A percentile compares a stretch with the other conserved stretches of the same genome.
phyloP scores from a whole-genome alignment of 805 yeast species.

The Wickerhamomyces xylosicus region DNA sequence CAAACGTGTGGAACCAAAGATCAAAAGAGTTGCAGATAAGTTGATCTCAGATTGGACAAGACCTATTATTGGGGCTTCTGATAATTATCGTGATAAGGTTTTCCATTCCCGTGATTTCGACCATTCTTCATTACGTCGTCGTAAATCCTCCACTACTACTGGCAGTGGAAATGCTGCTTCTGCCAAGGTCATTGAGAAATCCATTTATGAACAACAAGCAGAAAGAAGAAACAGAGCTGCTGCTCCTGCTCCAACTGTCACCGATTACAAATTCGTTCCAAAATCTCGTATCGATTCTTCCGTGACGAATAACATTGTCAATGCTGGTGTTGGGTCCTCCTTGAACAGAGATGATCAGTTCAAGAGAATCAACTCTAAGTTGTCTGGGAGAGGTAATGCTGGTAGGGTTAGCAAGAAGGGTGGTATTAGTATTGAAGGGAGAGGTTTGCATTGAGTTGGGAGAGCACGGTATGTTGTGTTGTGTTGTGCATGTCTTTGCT shows the following conservation, averaged over 20 bases:
- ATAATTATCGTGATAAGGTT: conserved; percentile 82
- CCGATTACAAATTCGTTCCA: conserved; percentile 89
- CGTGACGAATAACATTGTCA: conserved; percentile 23
- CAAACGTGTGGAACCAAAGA: conserved; percentile 75
- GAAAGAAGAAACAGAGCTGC: conserved; percentile 91
- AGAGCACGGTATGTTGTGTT: not conserved
- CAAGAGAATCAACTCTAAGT: conserved; percentile 52
- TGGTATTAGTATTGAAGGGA: conserved; percentile 64
- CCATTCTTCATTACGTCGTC: conserved; percentile 19
- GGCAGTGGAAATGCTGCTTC: conserved; percentile 7
- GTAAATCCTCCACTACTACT: conserved; percentile 6
- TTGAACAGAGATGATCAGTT: conserved; percentile 66
- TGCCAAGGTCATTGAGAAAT: conserved; percentile 28
- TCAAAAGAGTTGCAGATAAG: conserved; percentile 84
- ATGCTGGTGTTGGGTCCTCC: conserved; percentile 40
- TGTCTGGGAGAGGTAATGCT: conserved; percentile 18
- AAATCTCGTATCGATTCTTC: conserved; percentile 42
- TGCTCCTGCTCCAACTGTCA: conserved; percentile 83
- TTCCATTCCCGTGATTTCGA: conserved; percentile 64
- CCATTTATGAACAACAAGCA: conserved; percentile 83
- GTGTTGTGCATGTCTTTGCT: conserved; percentile 2
- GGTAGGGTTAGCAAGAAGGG: conserved; percentile 34
- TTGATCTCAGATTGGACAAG: conserved; percentile 96
- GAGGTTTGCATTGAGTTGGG: conserved; percentile 6
- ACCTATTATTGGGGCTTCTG: conserved; percentile 93